phyloP scores from a whole-genome alignment of 169 alveolate species.

The Eimeria nieschulzi region DNA sequence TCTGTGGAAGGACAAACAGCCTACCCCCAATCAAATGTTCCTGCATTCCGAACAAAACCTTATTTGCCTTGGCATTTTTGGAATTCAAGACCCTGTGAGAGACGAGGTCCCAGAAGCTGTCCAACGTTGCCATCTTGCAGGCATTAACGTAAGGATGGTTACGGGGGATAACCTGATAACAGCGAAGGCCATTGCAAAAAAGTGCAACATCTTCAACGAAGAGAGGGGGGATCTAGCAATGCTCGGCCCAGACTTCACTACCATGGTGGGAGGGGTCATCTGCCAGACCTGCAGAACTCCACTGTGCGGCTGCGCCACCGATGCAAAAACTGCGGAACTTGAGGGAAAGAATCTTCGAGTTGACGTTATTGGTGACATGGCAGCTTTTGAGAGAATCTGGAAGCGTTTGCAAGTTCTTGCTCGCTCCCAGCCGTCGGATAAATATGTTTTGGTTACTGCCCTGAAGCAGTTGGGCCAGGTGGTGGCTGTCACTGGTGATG shows the following conservation, averaged over 20 bases:
- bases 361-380: constrained; percentile 85
- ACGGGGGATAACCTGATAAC: constrained; percentile 92
- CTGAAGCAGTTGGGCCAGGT: constrained; percentile 83
- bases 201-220: constrained; percentile 84
- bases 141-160: constrained; percentile 92
- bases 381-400: constrained; percentile 80
- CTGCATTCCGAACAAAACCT: constrained; percentile 80
- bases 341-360: constrained; percentile 78
- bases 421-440: constrained; percentile 93
- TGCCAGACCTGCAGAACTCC: constrained; percentile 81
- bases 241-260: constrained; percentile 77
- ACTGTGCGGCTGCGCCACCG: constrained; percentile 80
- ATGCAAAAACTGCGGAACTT: constrained; percentile 79
- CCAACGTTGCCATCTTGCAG: constrained; percentile 86
- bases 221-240: constrained; percentile 77
- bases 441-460: constrained; percentile 86
- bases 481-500: constrained; percentile 96
- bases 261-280: constrained; percentile 83
- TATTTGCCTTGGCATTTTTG: constrained; percentile 86
- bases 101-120: constrained; percentile 92
- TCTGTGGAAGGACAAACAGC: constrained; percentile 61
- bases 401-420: constrained; percentile 89
- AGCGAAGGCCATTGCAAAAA: constrained; percentile 90
- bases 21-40: constrained; percentile 53
- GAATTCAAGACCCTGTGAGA: constrained; percentile 88